A percentile compares a stretch with the other conserved stretches of the same genome.
These are phyloP conservation scores for Dioszegia crocea DNA, from an alignment of 768 basidiomycete genomes.

Conservation along the genomic window DNA sequence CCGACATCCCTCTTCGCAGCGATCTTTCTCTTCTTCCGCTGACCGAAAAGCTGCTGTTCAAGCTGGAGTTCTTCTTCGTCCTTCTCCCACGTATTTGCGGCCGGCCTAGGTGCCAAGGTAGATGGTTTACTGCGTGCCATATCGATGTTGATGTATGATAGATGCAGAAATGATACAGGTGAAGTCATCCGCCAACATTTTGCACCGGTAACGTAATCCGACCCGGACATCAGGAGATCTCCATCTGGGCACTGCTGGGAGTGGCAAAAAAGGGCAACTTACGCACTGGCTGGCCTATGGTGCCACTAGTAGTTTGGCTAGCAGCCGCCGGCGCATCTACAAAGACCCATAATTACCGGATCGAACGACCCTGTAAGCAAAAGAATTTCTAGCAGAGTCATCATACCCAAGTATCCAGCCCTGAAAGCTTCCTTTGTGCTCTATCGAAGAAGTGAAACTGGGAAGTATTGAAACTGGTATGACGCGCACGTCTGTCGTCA, in stretches of 20 bases:
- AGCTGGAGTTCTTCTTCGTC: constrained; percentile 48
- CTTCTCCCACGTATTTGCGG: constrained; percentile 31
- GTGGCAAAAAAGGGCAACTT: not conserved
- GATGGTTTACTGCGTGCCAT: not conserved
- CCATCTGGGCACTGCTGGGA: not conserved
- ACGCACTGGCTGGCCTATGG: not conserved
- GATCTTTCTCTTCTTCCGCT: constrained; percentile 23
- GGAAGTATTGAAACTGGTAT: too few species aligned
- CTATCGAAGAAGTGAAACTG: too few species aligned
- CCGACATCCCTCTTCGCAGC: constrained; percentile 1
- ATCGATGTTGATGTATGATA: not conserved
- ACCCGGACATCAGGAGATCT: not conserved
- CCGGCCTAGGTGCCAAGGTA: not conserved
- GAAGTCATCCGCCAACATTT: not conserved
- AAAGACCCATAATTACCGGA: too few species aligned
- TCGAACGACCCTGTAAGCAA: too few species aligned
- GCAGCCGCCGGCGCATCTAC: too few species aligned
- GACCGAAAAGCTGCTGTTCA: constrained; percentile 43
- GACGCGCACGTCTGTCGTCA: too few species aligned
- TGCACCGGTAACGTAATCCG: not conserved
- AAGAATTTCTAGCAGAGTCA: too few species aligned
- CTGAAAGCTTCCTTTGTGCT: too few species aligned
- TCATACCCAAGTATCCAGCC: too few species aligned
- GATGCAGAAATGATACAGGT: not conserved
- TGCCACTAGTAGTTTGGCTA: too few species aligned